Conservation (phyloP, 176 grass and related monocot genomes). For the Zizania latifolia region DNA sequence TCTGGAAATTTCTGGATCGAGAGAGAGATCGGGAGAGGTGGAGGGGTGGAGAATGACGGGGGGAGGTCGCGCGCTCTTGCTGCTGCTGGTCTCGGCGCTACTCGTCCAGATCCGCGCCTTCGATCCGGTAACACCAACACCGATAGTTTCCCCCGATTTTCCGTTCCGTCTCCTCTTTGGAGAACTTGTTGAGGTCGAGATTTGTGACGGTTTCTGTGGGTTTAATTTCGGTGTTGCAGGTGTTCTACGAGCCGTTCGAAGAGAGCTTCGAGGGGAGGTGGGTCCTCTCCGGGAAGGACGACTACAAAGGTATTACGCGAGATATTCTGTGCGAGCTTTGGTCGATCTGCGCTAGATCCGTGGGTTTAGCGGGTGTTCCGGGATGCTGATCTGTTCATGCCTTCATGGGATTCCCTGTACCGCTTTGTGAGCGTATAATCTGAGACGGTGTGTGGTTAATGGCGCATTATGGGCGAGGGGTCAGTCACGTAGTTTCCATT, state of each 20-base stretch:
- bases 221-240: slow-evolving; percentile 34
- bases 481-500: not conserved
- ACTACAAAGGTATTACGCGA: slow-evolving; percentile 59
- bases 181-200: not conserved
- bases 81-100: slow-evolving; percentile 49
- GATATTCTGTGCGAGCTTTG: not conserved
- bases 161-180: not conserved
- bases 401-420: too few relatives aligned
- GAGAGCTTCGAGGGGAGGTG: slow-evolving; percentile 75
- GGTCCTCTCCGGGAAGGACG: slow-evolving; percentile 65
- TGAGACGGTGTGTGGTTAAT: too few relatives aligned
- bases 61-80: slow-evolving; percentile 27
- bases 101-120: slow-evolving; percentile 70
- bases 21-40: slow-evolving; percentile 7
- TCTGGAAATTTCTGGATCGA: slow-evolving; percentile 12
- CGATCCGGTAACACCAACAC: slow-evolving; percentile 56
- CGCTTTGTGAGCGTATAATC: not conserved
- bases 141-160: too few relatives aligned
- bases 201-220: slow-evolving; percentile 2
- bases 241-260: slow-evolving; percentile 87
- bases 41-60: too few relatives aligned
- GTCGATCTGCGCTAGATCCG: slow-evolving; percentile 25
- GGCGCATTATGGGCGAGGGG: not conserved
- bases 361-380: not conserved
- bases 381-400: not conserved